Evolutionary conservation across 371 early-diverging fungal species (phyloP), one percentile per base, ranked within the genome.

Genomic region (Mortierella sp.): DNA sequence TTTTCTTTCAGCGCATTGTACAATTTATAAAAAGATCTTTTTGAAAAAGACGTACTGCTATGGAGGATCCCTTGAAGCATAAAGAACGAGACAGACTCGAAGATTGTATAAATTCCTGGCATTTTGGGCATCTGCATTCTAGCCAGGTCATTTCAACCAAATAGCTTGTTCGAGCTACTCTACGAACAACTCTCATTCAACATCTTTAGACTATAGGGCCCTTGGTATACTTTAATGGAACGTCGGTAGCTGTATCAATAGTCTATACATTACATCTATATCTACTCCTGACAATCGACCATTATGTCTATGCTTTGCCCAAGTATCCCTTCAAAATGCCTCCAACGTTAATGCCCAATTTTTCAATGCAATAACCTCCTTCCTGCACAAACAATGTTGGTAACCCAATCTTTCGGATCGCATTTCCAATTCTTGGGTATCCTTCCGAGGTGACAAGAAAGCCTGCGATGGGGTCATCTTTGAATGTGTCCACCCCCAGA

Each of bases 361-460:
- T 86, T 32, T 87, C 88, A 4, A 92, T 66, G 32, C 86, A 88
- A 64, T 92, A 92, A 11, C 93, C 94, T 13, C 94, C 94, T 74
- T 94, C 93, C 84, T 92, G 91, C 1, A 94, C 89, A 86, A 94
- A 94, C 59, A 94, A 66, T 0, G 90, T 88, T 4, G 90, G 91
- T 16, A 83, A 69, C 0, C 81, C 75, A 32, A 81, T 77, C 13
- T 82, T 76, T 2, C 86, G 87, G 24, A 92, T 81, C 16, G 85
- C 47, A 13, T 70, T 52, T 2, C 92, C 91, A 36, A 93, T 91
- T 48, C 83, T 74, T 7, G 75, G 78, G 70, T 90, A 93, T 2
- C 87, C 87, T 6, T 85, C 83, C 13, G 87, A 71, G 10, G 88
- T 87, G 13, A 89, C 41, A 50, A 87, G 78, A 69, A 93, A 89